Evolutionary conservation across 768 basidiomycete genomes (phyloP), one percentile per base, ranked within the genome.

Genomic region (Russula emetica): DNA sequence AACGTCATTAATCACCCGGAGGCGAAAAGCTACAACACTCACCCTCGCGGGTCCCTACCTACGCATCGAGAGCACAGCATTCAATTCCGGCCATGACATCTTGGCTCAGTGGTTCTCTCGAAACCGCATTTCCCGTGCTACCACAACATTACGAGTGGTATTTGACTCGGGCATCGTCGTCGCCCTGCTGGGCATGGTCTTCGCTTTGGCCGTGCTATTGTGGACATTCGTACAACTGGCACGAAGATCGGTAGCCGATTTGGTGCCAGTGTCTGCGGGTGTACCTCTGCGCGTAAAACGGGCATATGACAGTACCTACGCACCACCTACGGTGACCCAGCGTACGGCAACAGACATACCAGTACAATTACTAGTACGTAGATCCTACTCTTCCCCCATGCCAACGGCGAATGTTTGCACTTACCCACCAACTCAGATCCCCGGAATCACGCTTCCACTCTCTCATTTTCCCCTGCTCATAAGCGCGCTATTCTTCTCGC

Each of bases 381-480:
- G 58, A 11, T 9, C 26, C 5, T 10, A 32, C 45, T 38, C 30
- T 20, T n/a, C 36, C 24, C 16, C 36, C 28, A 30, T 36, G 28
- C 8, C 22, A 28, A 13, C 20, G 18, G 32, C 28, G 5, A 34
- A 28, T 28, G 40, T 42, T 36, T 28, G 22, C 28, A 20, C 55
- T 63, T 14, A 55, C 56, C 28, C 18, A 20, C 9, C 18, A 5
- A 56, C 10, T 20, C 67, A 93, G 91, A 85, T 95, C 42, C 92
- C 93, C 24, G 92, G 92, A 1, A 65, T 92, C 8, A 95, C 90
- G 2, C 83, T 90, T 1, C 92, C 92, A 1, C 69, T 91, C n/a
- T 74, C 75, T 28, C 85, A 94, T 70, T 70, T 90, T 1, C 88
- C 88, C 5, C 67, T 85, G 18, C 82, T 94, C 54, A 67, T 93